phyloP scores from a whole-genome alignment of 2,329 filamentous ascomycete genomes.

The Phaeomoniella chlamydospora region DNA sequence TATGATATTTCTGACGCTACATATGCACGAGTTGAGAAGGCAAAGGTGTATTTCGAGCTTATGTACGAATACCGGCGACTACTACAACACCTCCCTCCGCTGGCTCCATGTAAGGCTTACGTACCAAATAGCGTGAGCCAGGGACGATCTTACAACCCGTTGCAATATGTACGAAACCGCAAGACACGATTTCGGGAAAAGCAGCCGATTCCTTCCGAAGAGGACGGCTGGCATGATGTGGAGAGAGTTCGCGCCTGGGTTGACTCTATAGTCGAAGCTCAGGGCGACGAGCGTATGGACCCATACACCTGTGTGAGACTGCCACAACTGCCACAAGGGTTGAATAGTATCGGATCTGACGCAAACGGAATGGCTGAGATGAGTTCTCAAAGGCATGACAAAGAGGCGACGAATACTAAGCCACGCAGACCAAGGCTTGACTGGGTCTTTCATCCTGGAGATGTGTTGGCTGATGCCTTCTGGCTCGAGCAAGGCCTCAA shows the following conservation, averaged over 20 bases:
- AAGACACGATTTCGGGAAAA: slow-evolving; percentile 71
- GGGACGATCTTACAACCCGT: slow-evolving; percentile 71
- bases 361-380: slow-evolving; percentile 11
- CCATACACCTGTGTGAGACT: slow-evolving; percentile 28
- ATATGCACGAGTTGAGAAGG: slow-evolving; percentile 66
- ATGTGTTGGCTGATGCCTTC: slow-evolving; percentile 76
- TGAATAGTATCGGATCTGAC: slow-evolving; percentile 11
- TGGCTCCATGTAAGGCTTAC: slow-evolving; percentile 23
- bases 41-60: slow-evolving; percentile 72
- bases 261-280: slow-evolving; percentile 45
- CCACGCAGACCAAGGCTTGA: slow-evolving; percentile 62
- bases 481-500: slow-evolving; percentile 79
- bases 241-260: slow-evolving; percentile 63
- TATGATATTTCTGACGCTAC: slow-evolving; percentile 61
- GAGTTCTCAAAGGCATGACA: slow-evolving; percentile 16
- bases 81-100: slow-evolving; percentile 61
- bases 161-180: slow-evolving; percentile 85
- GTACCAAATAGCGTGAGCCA: slow-evolving; percentile 15
- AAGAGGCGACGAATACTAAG: slow-evolving; percentile 24
- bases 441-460: slow-evolving; percentile 71
- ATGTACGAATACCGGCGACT: slow-evolving; percentile 71
- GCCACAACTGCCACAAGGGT: slow-evolving; percentile 22
- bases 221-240: slow-evolving; percentile 64
- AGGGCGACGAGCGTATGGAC: slow-evolving; percentile 26
- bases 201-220: slow-evolving; percentile 56